Base-by-base conservation (phyloP, 2,329 filamentous ascomycete species). In the Cercospora janseana region DNA sequence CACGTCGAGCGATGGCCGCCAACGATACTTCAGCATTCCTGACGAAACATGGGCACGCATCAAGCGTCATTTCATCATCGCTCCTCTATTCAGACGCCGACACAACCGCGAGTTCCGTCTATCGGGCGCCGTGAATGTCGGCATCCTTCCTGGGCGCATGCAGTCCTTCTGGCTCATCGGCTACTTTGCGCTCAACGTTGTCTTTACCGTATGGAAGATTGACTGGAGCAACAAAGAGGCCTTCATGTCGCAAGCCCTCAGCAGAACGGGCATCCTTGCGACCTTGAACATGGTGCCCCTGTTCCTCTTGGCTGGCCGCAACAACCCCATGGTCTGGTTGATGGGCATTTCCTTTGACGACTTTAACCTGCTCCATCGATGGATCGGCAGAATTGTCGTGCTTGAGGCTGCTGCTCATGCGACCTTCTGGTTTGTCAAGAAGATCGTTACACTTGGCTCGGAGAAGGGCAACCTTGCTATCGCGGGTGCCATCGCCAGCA, bases 311-410 rank as follows among this genome's bases (percentile, higher is more conserved):
- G 85, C 86, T 38, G 83, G 84, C 32, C 79, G 87, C 60, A 91
- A 90, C 72, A 91, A 91, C 70, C 86, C 86, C 16, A 75, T 92
- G 57, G 88, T 91, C 64, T 75, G 75, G 54, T 73, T 86, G 58
- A 76, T 88, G 46, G 82, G 82, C 54, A 82, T 91, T 57, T 87
- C 85, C 3, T 92, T 90, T 67, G 87, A 92, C 68, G 88, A 85
- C 1, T 90, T 87, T 76, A 92, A 91, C 72, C 71, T 92, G 54
- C 75, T 91, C 51, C 87, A 92, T 69, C 80, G 87, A 55, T 91
- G 87, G 87, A 79, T 89, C 56, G 87, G 87, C 60, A 82, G 87
- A 29, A 87, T 90, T 52, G 85, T 87, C 20, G 77, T 86, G 13
- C 70, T 88, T 10, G 85, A 92, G 66, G 76, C 82, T 7, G 59